Conservation (phyloP, 768 basidiomycete species). For the Dictyophora rubrovolvata region DNA sequence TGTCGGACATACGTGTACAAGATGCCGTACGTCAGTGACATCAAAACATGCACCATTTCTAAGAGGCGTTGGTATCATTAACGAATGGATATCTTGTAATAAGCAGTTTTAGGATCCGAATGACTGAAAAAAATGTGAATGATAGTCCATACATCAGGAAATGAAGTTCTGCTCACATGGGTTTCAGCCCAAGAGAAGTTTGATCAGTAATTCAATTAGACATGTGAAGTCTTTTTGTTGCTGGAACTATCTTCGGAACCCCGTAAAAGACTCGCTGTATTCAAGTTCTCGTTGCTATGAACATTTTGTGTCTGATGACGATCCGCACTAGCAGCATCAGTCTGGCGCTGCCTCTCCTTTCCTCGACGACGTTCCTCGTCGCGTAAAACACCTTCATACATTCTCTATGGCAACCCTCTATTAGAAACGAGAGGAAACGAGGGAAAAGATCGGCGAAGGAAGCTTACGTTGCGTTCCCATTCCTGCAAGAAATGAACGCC, state of each 20-base stretch:
- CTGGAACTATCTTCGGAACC: not conserved
- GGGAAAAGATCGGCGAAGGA: not conserved
- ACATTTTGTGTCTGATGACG: constrained; percentile 38
- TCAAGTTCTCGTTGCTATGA: not conserved
- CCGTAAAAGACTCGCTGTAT: not conserved
- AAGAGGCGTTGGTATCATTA: not conserved
- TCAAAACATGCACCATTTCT: not conserved
- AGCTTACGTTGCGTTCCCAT: constrained; percentile 69
- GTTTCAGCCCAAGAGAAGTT: not conserved
- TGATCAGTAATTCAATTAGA: not conserved
- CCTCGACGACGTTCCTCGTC: constrained; percentile 75
- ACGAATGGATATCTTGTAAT: not conserved
- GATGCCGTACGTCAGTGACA: not conserved
- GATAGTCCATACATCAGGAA: not conserved
- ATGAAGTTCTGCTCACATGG: not conserved
- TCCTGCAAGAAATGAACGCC: constrained; percentile 83
- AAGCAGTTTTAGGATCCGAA: not conserved
- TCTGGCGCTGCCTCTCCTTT: constrained; percentile 60
- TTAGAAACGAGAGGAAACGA: not conserved
- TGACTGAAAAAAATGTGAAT: not conserved
- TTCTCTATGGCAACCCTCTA: constrained; percentile 40
- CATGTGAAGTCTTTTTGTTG: not conserved
- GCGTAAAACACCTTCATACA: constrained; percentile 84
- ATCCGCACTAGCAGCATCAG: constrained; percentile 51
- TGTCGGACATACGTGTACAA: not conserved